A percentile compares a stretch with the other conserved stretches of the same genome.
Conservation (phyloP, 352 stramenopile genomes). For the Elongisporangium anandrum region DNA sequence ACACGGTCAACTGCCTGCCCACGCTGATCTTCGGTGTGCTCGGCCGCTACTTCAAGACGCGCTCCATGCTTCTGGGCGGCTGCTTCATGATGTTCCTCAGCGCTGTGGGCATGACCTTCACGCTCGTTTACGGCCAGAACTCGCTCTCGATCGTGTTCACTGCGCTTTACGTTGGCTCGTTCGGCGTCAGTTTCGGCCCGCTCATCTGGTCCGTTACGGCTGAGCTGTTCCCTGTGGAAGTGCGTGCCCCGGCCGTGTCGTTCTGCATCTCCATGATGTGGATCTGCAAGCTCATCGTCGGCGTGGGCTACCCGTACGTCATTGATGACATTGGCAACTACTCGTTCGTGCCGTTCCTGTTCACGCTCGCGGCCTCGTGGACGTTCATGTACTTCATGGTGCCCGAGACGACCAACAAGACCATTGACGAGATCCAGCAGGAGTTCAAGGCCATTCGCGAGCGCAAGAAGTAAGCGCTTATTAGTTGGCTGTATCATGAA, state of each 20-base stretch:
- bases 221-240: constrained; percentile 24
- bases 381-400: constrained; percentile 41
- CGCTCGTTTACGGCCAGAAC: constrained; percentile 28
- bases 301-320: constrained; percentile 36
- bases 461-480: background rate
- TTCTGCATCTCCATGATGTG: constrained; percentile 38
- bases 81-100: constrained; percentile 42
- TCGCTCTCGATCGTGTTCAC: constrained; percentile 41
- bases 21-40: constrained; percentile 27
- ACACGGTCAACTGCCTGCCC: constrained; percentile 30
- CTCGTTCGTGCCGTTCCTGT: constrained; percentile 31
- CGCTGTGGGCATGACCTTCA: constrained; percentile 40
- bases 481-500: too few relatives aligned
- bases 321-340: constrained; percentile 25
- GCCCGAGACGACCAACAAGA: constrained; percentile 46
- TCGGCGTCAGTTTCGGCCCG: constrained; percentile 40
- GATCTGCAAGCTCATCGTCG: constrained; percentile 42
- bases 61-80: constrained; percentile 48
- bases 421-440: constrained; percentile 46
- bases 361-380: constrained; percentile 14
- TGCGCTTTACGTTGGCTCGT: constrained; percentile 37
- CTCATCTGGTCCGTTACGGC: constrained; percentile 31
- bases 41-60: constrained; percentile 36
- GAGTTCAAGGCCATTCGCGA: constrained; percentile 22
- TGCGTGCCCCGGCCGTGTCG: constrained; percentile 24